Base-by-base conservation (phyloP, 345 rosid genomes). In the Microcos paniculata region DNA sequence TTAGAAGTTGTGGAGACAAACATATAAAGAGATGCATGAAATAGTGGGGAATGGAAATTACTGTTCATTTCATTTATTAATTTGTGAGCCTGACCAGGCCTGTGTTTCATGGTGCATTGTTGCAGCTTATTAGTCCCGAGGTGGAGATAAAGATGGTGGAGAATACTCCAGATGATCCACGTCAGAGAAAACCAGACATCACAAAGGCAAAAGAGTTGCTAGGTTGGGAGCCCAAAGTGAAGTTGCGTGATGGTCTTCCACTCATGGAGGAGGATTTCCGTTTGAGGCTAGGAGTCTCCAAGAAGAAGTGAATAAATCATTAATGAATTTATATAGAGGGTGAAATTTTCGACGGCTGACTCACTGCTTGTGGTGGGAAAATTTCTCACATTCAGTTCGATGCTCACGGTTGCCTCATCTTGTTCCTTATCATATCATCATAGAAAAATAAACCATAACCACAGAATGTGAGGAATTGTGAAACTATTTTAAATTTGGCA, bases 221-320 rank as follows among this genome's bases (percentile, higher is more conserved):
- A 62, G 95, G 97, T 53, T 94, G 98, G 98, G 98, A 92, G 62
- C 98, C 98, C 0, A 90, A 91, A 76, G 88, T 94, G 33, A 90
- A 86, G 88, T 79, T 94, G 83, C 88, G 86, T 46, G 93, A 92
- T 1, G 98, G 98, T 2, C 97, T 94, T 70, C 97, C 94, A 4
- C 91, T 91, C 2, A 91, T 94, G 98, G 98, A 90, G 86, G 90
- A 87, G 71, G 98, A 94, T 80, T 94, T 94, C 83, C 84, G 97
- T 5, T 55, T 61, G 74, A 91, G 98, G 83, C 94, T 94, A 8
- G 90, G 87, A 48, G 90, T 89, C 53, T 45, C 90, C 46, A 85
- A 66, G 69, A 74, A 84, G 83, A 80, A 76, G 2, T 84, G 88
- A 80, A 35, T 0, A 5, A 45, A 14, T 40, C 33, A 23, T 38